These are phyloP conservation scores for Rasamsonia emersonii DNA, from an alignment of 2,329 filamentous ascomycete genomes.

Conservation along the genomic window DNA sequence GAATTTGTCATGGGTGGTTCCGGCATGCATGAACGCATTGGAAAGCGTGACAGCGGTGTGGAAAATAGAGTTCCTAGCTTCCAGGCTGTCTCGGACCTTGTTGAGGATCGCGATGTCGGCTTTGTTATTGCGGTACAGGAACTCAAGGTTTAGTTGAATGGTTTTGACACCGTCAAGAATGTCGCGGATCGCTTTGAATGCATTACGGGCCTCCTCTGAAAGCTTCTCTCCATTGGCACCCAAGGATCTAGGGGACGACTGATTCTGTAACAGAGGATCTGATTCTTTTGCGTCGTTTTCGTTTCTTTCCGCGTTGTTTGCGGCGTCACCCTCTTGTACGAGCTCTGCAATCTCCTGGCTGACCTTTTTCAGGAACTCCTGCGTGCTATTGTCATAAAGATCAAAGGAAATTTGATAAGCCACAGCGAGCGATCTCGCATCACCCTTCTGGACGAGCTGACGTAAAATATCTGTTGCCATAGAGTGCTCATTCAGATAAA, in stretches of 20 bases:
- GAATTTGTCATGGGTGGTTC: slow-evolving; percentile 96
- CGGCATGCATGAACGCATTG: slow-evolving; percentile 98
- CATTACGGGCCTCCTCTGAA: slow-evolving; percentile 44
- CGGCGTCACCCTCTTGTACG: slow-evolving; percentile 29
- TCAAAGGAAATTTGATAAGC: slow-evolving; percentile 98
- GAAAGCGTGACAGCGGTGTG: slow-evolving; percentile 95
- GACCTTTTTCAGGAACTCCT: slow-evolving; percentile 90
- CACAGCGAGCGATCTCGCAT: slow-evolving; percentile 68
- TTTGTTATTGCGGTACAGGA: slow-evolving; percentile 90
- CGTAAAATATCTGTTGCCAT: slow-evolving; percentile 81
- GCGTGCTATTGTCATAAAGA: slow-evolving; percentile 95
- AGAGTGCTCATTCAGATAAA: slow-evolving; percentile 86
- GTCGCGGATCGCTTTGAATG: slow-evolving; percentile 48
- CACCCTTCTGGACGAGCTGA: slow-evolving; percentile 70
- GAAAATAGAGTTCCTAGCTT: slow-evolving; percentile 96
- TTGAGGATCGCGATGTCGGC: slow-evolving; percentile 88
- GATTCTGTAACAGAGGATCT: slow-evolving; percentile 49
- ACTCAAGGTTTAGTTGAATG: slow-evolving; percentile 91
- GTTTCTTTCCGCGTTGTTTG: slow-evolving; percentile 39
- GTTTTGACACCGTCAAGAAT: slow-evolving; percentile 83
- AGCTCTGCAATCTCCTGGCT: slow-evolving; percentile 64
- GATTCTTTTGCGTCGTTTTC: slow-evolving; percentile 48
- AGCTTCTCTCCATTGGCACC: slow-evolving; percentile 35
- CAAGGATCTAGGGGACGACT: slow-evolving; percentile 32
- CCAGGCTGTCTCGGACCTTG: slow-evolving; percentile 90